Evolutionary conservation across 2,329 filamentous ascomycete genomes (phyloP), one percentile per base, ranked within the genome.

Genomic region (Fusarium liriodendri): DNA sequence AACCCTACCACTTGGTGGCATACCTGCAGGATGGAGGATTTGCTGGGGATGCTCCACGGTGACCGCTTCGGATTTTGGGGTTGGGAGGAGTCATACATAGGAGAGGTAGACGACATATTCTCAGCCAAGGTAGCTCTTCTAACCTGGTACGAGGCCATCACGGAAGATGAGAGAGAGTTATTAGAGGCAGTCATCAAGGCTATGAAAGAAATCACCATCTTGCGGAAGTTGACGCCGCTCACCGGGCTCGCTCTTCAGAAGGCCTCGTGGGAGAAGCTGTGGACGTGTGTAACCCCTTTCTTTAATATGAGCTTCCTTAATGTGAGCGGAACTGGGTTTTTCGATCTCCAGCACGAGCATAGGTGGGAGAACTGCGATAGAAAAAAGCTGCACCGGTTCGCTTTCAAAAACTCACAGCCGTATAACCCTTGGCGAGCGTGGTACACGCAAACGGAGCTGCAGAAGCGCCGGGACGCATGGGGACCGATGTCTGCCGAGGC

Each of bases 51-150:
- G 2, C 32, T 65, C 5, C 62, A 55, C 14, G 37, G 50, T 6
- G 33, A 64, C 27, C 18, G 65, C 2, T 61, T 65, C 18, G 29
- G 35, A 6, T 32, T 54, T 2, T 27, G 4, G 2, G 7, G 10
- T 2, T 60, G 64, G 47, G 25, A 54, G 16, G 18, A 40, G 25
- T 16, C 20, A 2, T 45, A 64, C 7, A 18, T 33, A 2, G 20
- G 45, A 6, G 66, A 76, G 35, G 52, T 63, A 2, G 67, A 58
- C 6, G 54, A 74, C 22, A 45, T 47, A 16, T 70, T 76, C 32
- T 38, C 45, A 0, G 25, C 47, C 9, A 76, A 76, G 61, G 18
- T 76, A 8, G 18, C 58, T 3, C 25, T 76, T 9, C 61, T 76
- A 40, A 25, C 66, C 61, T 16, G 62, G 35, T 57, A 74, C 27